A percentile compares a stretch with the other conserved stretches of the same genome.
phyloP scores from a whole-genome alignment of 2,329 filamentous ascomycete species.

The Tolypocladium endophyticum region DNA sequence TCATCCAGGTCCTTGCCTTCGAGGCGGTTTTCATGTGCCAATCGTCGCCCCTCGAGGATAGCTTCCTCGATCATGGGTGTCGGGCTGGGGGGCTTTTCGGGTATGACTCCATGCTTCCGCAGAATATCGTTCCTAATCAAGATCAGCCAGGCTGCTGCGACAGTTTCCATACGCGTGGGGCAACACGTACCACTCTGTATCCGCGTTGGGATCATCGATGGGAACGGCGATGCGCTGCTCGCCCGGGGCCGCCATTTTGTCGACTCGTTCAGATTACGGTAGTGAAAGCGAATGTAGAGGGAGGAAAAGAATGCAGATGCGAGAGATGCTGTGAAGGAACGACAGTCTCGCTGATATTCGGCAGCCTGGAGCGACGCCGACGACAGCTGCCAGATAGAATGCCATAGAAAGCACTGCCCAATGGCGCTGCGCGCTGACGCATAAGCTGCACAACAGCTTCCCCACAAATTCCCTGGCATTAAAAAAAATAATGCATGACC shows the following conservation, averaged over 20 bases:
- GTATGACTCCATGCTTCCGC: constrained; percentile 90
- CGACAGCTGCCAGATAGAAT: background rate
- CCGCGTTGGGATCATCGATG: constrained; percentile 89
- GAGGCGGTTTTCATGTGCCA: constrained; percentile 84
- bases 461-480: constrained; percentile 4
- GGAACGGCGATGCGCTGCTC: constrained; percentile 67
- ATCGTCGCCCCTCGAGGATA: constrained; percentile 66
- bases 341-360: background rate
- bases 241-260: constrained; percentile 47
- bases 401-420: background rate
- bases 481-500: constrained; percentile 1
- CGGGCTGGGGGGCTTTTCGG: constrained; percentile 93
- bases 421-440: background rate
- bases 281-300: background rate
- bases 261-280: background rate
- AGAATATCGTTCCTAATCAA: constrained; percentile 86
- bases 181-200: constrained; percentile 78
- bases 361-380: background rate
- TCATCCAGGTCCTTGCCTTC: constrained; percentile 94
- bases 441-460: constrained; percentile 5
- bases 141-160: constrained; percentile 11
- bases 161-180: constrained; percentile 11
- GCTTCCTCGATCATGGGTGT: constrained; percentile 96
- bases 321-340: background rate
- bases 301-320: background rate